These are phyloP conservation scores for Petunia hybrid DNA, from an alignment of 305 asterid species.

Conservation along the genomic window DNA sequence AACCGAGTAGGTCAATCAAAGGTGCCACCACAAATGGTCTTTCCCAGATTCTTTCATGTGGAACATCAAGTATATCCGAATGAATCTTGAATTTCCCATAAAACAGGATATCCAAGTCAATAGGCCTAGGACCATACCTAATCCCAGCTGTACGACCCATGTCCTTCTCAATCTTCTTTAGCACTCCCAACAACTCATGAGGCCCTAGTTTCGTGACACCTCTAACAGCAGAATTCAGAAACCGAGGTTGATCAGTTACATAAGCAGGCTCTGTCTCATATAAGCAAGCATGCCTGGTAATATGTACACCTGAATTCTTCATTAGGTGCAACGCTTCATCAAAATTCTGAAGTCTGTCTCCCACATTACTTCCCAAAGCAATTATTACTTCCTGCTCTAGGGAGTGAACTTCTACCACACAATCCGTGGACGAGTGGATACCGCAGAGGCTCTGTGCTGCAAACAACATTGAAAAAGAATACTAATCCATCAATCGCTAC, in stretches of 20 bases:
- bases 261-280: conserved; percentile 94
- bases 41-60: conserved; percentile 94
- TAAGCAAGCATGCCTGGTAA: conserved; percentile 77
- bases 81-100: conserved; percentile 71
- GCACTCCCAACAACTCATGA: conserved; percentile 58
- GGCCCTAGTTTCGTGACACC: conserved; percentile 80
- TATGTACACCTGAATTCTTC: conserved; percentile 78
- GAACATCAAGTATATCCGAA: conserved; percentile 70
- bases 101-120: conserved; percentile 89
- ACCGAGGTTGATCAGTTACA: conserved; percentile 91
- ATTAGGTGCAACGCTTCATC: conserved; percentile 80
- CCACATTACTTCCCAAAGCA: conserved; percentile 96
- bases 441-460: conserved; percentile 48
- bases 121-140: conserved; percentile 95
- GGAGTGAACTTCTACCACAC: conserved; percentile 67
- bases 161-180: conserved; percentile 87
- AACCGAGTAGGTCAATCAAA: conserved; percentile 75
- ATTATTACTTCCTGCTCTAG: conserved; percentile 84
- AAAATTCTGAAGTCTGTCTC: conserved; percentile 74
- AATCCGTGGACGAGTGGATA: conserved; percentile 54
- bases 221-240: conserved; percentile 91
- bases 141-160: conserved; percentile 92
- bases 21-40: conserved; percentile 97
- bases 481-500: background rate
- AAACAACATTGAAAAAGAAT: conserved; percentile 18